Evolutionary conservation across 148 eudicot species (phyloP).

Genomic region (Cornus controversa): DNA sequence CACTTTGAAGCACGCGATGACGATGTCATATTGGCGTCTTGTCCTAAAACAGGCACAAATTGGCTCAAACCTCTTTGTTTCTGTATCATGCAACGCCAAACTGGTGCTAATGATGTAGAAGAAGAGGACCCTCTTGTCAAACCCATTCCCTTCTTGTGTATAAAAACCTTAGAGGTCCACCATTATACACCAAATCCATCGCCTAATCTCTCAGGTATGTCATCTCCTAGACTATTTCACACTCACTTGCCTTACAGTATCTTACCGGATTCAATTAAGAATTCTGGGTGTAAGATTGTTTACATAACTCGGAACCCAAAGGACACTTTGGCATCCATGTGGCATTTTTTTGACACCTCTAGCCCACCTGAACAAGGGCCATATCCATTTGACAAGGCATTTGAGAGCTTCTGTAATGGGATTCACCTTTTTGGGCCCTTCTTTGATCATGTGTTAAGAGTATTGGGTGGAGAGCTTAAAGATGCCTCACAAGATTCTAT

Average conservation of each 20-base stretch:
- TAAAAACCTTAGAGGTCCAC: neutral
- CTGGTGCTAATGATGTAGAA: neutral
- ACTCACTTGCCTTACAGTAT: conserved; percentile 8
- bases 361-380: conserved; percentile 2
- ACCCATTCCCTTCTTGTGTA: neutral
- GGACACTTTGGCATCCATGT: conserved; percentile 8
- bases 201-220: neutral
- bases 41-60: conserved; percentile 8
- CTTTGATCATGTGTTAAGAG: neutral
- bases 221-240: neutral
- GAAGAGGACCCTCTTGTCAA: neutral
- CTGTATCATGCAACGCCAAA: too few relatives aligned
- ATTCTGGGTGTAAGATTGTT: conserved; percentile 16
- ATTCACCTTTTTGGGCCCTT: conserved; percentile 13
- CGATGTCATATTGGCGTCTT: conserved; percentile 3
- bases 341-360: conserved; percentile 15
- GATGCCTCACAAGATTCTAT: conserved; percentile 7
- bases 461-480: conserved; percentile 22
- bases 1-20: conserved; percentile 10
- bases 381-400: conserved; percentile 4
- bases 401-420: conserved; percentile 21
- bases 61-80: neutral
- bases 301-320: conserved; percentile 14
- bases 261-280: conserved; percentile 10
- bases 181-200: neutral